A percentile compares a stretch with the other conserved stretches of the same genome.
Evolutionary conservation across 2,329 filamentous ascomycete genomes (phyloP).

Genomic region (Colletotrichum zoysiae): DNA sequence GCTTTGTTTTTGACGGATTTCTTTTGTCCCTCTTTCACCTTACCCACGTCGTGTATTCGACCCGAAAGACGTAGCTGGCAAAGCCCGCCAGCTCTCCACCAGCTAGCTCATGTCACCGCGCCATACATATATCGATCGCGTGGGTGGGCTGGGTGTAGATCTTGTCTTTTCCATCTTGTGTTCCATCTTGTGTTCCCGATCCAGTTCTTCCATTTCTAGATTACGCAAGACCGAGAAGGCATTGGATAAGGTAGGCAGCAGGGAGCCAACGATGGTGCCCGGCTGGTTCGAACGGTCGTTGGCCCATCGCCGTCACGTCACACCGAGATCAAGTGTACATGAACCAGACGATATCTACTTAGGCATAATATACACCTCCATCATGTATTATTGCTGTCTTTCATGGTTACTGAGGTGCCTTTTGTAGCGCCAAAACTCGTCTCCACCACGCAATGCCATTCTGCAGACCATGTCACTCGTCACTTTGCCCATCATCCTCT

Average conservation of each 20-base stretch:
- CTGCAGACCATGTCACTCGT: slow-evolving; percentile 10
- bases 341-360: no score
- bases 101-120: no score
- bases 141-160: neutral
- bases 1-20: neutral
- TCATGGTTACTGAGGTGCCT: slow-evolving; percentile 1
- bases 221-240: neutral
- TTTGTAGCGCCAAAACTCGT: slow-evolving; percentile 16
- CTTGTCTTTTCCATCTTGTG: neutral
- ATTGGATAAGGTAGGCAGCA: neutral
- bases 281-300: neutral
- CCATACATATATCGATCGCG: neutral
- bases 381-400: no score
- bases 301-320: neutral
- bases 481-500: neutral
- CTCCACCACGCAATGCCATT: neutral
- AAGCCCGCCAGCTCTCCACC: neutral
- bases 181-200: neutral
- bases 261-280: no score
- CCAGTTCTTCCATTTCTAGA: neutral
- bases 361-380: no score
- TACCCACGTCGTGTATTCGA: neutral
- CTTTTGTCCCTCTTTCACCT: neutral
- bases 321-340: neutral
- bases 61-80: neutral